Base-by-base conservation (phyloP, 345 rosid species). In the Arabis hirsuta region DNA sequence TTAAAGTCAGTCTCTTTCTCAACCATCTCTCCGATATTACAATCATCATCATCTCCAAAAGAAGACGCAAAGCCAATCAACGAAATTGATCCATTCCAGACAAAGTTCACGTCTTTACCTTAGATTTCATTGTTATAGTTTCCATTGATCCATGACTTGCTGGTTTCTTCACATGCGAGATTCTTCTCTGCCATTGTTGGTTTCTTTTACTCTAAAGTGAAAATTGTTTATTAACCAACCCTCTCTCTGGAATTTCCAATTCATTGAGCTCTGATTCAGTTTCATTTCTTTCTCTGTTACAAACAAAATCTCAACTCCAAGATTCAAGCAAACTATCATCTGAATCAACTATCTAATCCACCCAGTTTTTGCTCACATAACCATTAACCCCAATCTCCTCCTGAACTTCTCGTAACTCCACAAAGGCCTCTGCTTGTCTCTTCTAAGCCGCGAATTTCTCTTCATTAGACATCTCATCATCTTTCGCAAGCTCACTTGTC, bases 391-490 rank as follows among this genome's bases (percentile, higher is more conserved):
- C 61, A 50, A 50, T 50, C 38, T 82, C 90, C 68, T 87, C 89
- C 73, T 87, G 89, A 20, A 88, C 85, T 80, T 91, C 96, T 77
- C 92, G 89, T 85, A 89, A 55, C 84, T 94, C 97, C n/a, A 91
- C 83, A 45, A 94, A 90, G 2, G 96, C 89, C 83, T 94, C 92
- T 3, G 89, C 97, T 77, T 60, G 83, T 91, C 63, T 84, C 90
- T 64, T 72, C 82, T 22, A 22, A 22, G 24, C 24, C 24, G 24
- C 24, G 0, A 22, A 22, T 57, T 84, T 91, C 63, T 84, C 90
- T 64, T 72, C 82, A 50, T 80, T 92, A 2, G 85, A 78, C 74
- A 78, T 62, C 74, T 76, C 82, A 57, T 77, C 85, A 12, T 78
- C 82, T 16, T 71, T 65, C 1, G 72, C 75, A 67, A 72, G 72